Conservation (phyloP, 2,329 filamentous ascomycete genomes). For the Pseudogymnoascus sp. region DNA sequence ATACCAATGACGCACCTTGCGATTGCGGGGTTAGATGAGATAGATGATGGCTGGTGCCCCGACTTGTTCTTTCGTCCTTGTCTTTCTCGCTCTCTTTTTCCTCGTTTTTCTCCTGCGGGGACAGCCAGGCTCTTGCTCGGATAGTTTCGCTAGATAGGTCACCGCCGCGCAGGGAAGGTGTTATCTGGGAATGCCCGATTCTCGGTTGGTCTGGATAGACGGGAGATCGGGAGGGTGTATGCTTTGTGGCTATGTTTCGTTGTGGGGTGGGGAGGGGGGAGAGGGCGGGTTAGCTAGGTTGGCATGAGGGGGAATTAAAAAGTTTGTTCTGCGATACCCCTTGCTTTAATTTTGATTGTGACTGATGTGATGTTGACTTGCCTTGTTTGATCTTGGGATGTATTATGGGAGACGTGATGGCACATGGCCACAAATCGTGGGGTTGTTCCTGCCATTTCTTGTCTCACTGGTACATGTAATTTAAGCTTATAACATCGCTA, state of each 20-base stretch:
- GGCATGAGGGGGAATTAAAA: not conserved
- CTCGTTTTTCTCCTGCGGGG: not conserved
- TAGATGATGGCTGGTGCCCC: not conserved
- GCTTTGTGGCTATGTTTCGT: not conserved
- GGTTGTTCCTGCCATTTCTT: not conserved
- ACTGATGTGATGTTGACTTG: not conserved
- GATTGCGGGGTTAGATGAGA: not conserved
- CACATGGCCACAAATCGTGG: not conserved
- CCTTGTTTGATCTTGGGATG: not conserved
- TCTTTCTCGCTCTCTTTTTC: not conserved
- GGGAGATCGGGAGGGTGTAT: slow-evolving; percentile 1
- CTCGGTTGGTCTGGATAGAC: slow-evolving; percentile 6
- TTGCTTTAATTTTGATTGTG: not conserved
- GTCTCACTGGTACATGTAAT: not conserved
- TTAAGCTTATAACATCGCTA: not conserved
- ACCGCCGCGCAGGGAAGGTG: slow-evolving; percentile 5
- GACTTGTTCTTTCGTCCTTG: not conserved
- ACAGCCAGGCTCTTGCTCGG: not conserved
- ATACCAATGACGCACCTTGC: not conserved
- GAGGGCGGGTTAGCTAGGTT: not conserved
- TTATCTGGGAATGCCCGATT: slow-evolving; percentile 6
- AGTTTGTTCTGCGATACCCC: not conserved
- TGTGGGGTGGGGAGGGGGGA: not conserved
- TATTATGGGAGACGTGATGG: not conserved
- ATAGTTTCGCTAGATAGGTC: not conserved